phyloP scores from a whole-genome alignment of 2,329 filamentous ascomycete species.

The Coniella lustricola region DNA sequence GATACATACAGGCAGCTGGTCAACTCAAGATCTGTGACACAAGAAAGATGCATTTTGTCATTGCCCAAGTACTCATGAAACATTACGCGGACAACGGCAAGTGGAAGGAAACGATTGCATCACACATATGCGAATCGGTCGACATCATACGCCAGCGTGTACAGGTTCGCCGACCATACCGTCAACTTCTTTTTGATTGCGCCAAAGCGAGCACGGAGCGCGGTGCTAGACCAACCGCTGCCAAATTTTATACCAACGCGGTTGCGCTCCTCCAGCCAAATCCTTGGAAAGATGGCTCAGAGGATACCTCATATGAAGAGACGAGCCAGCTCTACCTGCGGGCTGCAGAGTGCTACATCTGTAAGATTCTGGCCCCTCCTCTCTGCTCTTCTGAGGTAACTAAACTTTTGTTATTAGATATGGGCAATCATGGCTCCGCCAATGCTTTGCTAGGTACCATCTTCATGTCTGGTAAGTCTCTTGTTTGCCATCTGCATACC shows the following conservation, averaged over 20 bases:
- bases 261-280: constrained; percentile 71
- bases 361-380: not conserved
- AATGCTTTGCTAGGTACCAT: constrained; percentile 62
- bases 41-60: constrained; percentile 83
- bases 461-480: constrained; percentile 47
- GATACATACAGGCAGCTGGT: constrained; percentile 70
- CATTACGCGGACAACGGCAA: constrained; percentile 56
- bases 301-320: constrained; percentile 79
- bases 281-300: constrained; percentile 63
- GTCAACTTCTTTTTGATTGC: constrained; percentile 70
- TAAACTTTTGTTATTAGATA: constrained; percentile 30
- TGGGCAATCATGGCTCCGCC: constrained; percentile 63
- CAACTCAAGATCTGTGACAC: constrained; percentile 62
- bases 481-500: no score
- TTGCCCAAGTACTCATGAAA: constrained; percentile 73
- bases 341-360: constrained; percentile 72
- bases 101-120: constrained; percentile 65
- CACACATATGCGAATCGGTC: constrained; percentile 73
- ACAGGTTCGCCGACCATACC: constrained; percentile 54
- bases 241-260: constrained; percentile 74
- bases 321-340: constrained; percentile 73
- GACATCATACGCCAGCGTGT: constrained; percentile 66
- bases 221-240: constrained; percentile 72
- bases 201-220: constrained; percentile 74
- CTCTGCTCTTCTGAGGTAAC: not conserved